These are phyloP conservation scores for Williopsis jadinii DNA, from an alignment of 1,139 yeast genomes.

Conservation along the genomic window DNA sequence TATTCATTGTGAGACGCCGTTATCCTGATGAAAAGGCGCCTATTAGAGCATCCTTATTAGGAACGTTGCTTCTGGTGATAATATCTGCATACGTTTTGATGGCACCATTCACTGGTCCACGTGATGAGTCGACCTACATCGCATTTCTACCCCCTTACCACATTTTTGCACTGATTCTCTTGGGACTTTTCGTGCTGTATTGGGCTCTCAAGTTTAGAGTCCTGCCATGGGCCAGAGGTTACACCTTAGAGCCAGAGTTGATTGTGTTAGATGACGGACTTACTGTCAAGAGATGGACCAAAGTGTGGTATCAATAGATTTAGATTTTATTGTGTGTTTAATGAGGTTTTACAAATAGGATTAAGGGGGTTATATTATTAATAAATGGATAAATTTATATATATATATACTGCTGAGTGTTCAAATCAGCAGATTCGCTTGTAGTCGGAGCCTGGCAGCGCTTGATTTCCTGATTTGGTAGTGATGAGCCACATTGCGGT, in stretches of 20 bases:
- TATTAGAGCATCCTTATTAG: conserved; percentile 39
- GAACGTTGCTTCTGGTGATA: conserved; percentile 37
- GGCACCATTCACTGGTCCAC: conserved; percentile 31
- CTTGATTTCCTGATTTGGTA: too few species aligned
- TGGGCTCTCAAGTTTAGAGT: conserved; percentile 44
- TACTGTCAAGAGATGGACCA: conserved; percentile 46
- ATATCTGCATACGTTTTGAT: conserved; percentile 39
- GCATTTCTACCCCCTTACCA: conserved; percentile 46
- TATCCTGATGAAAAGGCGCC: conserved; percentile 43
- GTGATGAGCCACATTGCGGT: too few species aligned
- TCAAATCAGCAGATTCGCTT: too few species aligned
- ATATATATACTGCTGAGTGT: not conserved
- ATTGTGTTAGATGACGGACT: conserved; percentile 46
- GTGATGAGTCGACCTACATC: conserved; percentile 22
- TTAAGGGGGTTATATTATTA: not conserved
- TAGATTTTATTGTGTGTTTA: not conserved
- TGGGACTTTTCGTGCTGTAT: conserved; percentile 31
- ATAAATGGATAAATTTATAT: not conserved
- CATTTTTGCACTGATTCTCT: conserved; percentile 30
- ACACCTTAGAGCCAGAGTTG: conserved; percentile 35
- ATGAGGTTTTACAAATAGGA: not conserved
- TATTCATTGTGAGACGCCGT: conserved; percentile 41
- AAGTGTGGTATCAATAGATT: conserved; percentile 12
- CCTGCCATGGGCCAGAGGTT: conserved; percentile 38
- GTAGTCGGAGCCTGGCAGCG: too few species aligned